Conservation (phyloP, 352 stramenopile species). For the Phytophthora syringae region DNA sequence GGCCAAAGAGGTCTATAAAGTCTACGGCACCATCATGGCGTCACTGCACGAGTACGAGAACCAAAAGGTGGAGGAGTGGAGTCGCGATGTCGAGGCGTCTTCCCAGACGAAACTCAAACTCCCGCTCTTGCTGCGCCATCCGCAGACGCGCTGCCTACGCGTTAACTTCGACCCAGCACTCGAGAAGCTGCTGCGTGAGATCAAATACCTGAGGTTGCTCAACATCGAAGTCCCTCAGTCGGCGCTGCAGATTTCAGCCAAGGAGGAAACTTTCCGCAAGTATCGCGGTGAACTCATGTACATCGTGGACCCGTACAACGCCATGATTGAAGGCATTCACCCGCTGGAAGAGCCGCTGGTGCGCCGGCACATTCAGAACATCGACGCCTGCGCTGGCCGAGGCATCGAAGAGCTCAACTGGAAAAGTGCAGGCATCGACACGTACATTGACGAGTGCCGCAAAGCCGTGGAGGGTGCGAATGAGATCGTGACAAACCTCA, state of each 20-base stretch:
- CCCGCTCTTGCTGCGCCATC: slow-evolving; percentile 91
- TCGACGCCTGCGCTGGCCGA: slow-evolving; percentile 93
- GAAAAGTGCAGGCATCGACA: slow-evolving; percentile 93
- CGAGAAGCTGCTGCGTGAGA: slow-evolving; percentile 96
- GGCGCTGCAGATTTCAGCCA: slow-evolving; percentile 95
- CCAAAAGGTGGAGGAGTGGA: slow-evolving; percentile 98
- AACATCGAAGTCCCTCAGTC: slow-evolving; percentile 95
- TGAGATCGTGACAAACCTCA: slow-evolving; percentile 95
- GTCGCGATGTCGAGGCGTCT: slow-evolving; percentile 94
- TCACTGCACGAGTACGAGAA: slow-evolving; percentile 97
- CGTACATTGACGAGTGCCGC: slow-evolving; percentile 94
- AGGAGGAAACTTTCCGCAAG: slow-evolving; percentile 95
- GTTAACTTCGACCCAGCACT: slow-evolving; percentile 99
- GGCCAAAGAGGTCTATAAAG: slow-evolving; percentile 98
- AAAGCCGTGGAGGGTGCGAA: slow-evolving; percentile 89
- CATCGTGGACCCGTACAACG: slow-evolving; percentile 98
- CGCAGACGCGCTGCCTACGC: slow-evolving; percentile 90
- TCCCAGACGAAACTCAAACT: slow-evolving; percentile 96
- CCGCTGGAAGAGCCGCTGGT: slow-evolving; percentile 97
- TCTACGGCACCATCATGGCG: slow-evolving; percentile 96
- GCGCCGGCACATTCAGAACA: slow-evolving; percentile 95
- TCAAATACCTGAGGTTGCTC: slow-evolving; percentile 97
- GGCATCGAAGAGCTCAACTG: slow-evolving; percentile 97
- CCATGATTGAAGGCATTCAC: slow-evolving; percentile 95
- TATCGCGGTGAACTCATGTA: slow-evolving; percentile 97